phyloP scores from a whole-genome alignment of 2,329 filamentous ascomycete species.

The Hypoxylon sp. region DNA sequence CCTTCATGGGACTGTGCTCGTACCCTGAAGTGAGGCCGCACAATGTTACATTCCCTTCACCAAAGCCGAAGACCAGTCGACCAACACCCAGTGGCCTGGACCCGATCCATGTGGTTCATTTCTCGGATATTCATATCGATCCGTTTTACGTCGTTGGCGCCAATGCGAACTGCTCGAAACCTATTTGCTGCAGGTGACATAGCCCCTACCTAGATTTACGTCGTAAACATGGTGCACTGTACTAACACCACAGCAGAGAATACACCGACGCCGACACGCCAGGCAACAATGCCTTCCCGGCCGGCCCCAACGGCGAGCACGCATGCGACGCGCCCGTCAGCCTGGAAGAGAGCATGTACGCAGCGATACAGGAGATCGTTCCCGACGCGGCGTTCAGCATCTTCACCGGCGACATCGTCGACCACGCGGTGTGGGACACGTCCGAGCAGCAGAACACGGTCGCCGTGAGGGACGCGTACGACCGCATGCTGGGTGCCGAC shows the following conservation, averaged over 20 bases:
- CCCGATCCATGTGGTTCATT: conserved; percentile 65
- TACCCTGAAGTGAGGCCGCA: conserved; percentile 56
- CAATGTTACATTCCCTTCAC: conserved; percentile 54
- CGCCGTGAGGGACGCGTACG: conserved; percentile 56
- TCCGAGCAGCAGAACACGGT: conserved; percentile 44
- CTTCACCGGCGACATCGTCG: conserved; percentile 67
- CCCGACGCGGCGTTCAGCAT: conserved; percentile 62
- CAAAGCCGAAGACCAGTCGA: conserved; percentile 50
- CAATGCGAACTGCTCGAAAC: conserved; percentile 64
- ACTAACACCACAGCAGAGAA: conserved; percentile 44
- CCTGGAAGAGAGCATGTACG: conserved; percentile 64
- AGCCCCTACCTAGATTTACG: too few relatives aligned
- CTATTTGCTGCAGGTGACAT: conserved; percentile 64
- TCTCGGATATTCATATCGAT: conserved; percentile 68
- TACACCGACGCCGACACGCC: conserved; percentile 58
- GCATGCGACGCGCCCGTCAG: conserved; percentile 61
- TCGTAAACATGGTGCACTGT: too few relatives aligned
- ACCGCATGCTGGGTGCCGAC: conserved; percentile 53
- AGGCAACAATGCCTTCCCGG: conserved; percentile 58
- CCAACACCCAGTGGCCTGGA: conserved; percentile 54
- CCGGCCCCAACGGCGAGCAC: conserved; percentile 61
- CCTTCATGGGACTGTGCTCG: conserved; percentile 62
- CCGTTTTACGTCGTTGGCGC: conserved; percentile 62
- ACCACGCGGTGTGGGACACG: conserved; percentile 61
- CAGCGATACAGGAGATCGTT: conserved; percentile 56